Percentiles rank a stretch among this genome's conserved stretches.
Evolutionary conservation across 2,329 filamentous ascomycete species (phyloP).

Genomic region (Sporothrix variecibatus): DNA sequence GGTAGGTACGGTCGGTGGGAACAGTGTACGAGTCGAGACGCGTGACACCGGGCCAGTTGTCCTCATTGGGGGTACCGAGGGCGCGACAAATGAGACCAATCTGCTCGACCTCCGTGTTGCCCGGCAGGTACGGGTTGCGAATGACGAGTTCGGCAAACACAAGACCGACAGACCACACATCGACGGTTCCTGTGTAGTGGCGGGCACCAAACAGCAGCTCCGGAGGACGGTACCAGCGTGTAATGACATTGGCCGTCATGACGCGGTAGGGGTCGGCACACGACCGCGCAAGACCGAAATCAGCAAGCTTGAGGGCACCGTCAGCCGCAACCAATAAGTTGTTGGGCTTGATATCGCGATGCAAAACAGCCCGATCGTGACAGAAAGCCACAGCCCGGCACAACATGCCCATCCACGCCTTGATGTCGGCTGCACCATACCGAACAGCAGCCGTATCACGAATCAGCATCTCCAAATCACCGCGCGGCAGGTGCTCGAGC

Average conservation of each 20-base stretch:
- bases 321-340: slow-evolving; percentile 93
- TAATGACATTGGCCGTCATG: slow-evolving; percentile 96
- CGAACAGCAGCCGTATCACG: slow-evolving; percentile 76
- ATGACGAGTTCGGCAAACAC: slow-evolving; percentile 91
- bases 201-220: slow-evolving; percentile 89
- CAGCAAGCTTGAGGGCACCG: slow-evolving; percentile 90
- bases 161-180: slow-evolving; percentile 90
- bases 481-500: slow-evolving; percentile 88
- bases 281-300: slow-evolving; percentile 90
- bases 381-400: slow-evolving; percentile 91
- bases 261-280: slow-evolving; percentile 84
- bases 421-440: slow-evolving; percentile 88
- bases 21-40: slow-evolving; percentile 79
- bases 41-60: slow-evolving; percentile 91
- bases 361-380: slow-evolving; percentile 89
- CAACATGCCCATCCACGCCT: slow-evolving; percentile 99
- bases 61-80: slow-evolving; percentile 88
- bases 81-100: slow-evolving; percentile 79
- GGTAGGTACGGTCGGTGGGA: slow-evolving; percentile 53
- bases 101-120: slow-evolving; percentile 83
- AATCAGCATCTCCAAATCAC: slow-evolving; percentile 92
- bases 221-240: slow-evolving; percentile 92
- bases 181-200: slow-evolving; percentile 87
- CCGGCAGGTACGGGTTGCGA: slow-evolving; percentile 79
- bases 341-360: slow-evolving; percentile 99